Base-by-base conservation (phyloP, 805 yeast species). In the Tanozyma kutaoensis region DNA sequence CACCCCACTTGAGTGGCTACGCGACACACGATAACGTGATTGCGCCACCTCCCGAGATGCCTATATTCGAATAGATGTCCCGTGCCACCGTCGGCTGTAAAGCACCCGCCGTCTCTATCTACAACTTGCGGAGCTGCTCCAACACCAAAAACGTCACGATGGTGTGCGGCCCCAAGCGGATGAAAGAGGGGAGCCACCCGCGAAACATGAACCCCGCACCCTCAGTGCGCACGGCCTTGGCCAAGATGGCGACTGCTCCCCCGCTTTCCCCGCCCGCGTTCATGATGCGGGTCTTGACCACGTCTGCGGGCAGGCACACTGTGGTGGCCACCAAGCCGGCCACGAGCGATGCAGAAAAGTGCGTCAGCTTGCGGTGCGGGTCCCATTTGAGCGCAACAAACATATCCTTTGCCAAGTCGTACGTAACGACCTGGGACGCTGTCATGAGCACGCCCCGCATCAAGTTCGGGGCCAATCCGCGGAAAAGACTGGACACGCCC, bases 271-370 rank as follows among this genome's bases (percentile, higher is more conserved):
- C 25, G 2, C 58, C 61, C 22, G 66, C 68, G 51, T 79, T 76
- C 95, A 82, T 82, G 32, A 82, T 78, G 43, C 93, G 62, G 2
- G 95, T 84, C 50, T 84, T 84, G 26, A 82, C 74, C 3, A 82
- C 95, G 50, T 82, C 95, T 8, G 86, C 94, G 1, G 95, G 95
- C 2, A 93, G 80, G 48, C 94, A 84, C 12, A 82, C 78, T 0
- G 95, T 84, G 0, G 95, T 82, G 5, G 95, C 95, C 4, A 82
- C 82, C 20, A 82, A 55, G 12, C 94, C 94, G 1, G 95, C 93
- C 35, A 77, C 43, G 34, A 82, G 57, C 4, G 88, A 76, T 0
- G 94, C 81, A 19, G 73, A 47, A 43, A 82, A 81, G 49, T 82
- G 93, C 3, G 94, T 81, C 0, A 72, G 40, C 36, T 72, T 69